Evolutionary conservation across 2,329 filamentous ascomycete genomes (phyloP), one percentile per base, ranked within the genome.

Genomic region (Corinectria fuckeliana): DNA sequence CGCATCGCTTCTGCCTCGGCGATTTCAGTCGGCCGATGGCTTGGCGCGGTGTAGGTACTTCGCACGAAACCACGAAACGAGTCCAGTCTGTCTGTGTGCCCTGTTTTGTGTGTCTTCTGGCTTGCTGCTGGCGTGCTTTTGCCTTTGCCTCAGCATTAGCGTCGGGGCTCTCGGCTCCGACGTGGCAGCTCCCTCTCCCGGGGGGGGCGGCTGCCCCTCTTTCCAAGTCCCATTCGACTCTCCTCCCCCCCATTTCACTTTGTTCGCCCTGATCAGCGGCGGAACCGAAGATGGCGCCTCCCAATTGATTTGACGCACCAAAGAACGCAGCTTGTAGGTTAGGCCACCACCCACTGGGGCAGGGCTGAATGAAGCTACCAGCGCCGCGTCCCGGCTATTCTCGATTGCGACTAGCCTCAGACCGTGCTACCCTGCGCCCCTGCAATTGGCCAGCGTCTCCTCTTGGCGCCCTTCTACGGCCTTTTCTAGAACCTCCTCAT

Each of bases 401-500:
- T 65, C 42, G 25, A 58, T 63, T 44, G 36, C 25, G 48, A 34
- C 56, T 63, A 65, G 54, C 53, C 16, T 36, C 39, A 20, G 28
- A 53, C 53, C 52, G 60, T 55, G 28, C 52, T 48, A 57, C 39
- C 5, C 48, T 51, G 39, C 34, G 30, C 28, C 21, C 20, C 11
- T 58, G 16, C 47, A 11, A 69, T 68, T 69, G 67, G 66, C 54
- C 51, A 18, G 26, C 20, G 18, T 16, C 6, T 38, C 21, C 32
- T 52, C 48, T 39, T 26, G 47, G 54, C 47, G 45, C 54, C 48
- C 67, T 69, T 69, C 66, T 65, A 55, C 56, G 44, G 57, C 54
- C 64, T 58, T 60, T 69, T 69, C 67, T 69, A 69, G 67, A 69
- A 68, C 44, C 30, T 42, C 58, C 59, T 69, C 66, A 69, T 69